Evolutionary conservation across 2,329 filamentous ascomycete species (phyloP), one percentile per base, ranked within the genome.

Genomic region (Aspergillus eucalypticola): DNA sequence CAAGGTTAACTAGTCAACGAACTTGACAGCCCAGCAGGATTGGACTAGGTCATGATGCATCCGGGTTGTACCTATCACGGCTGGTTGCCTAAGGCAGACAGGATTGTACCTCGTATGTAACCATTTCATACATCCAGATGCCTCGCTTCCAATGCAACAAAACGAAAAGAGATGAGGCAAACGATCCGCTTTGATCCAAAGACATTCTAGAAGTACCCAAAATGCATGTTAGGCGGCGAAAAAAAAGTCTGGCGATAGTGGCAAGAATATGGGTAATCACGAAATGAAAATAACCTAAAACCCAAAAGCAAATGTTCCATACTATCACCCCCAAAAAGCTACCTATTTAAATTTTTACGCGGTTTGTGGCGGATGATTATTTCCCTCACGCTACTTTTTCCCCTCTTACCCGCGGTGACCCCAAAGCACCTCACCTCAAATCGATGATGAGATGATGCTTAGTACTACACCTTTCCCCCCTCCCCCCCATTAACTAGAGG

Each of bases 21-120:
- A 35, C 17, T 32, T 32, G 53, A 55, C 53, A 55, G 41, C 27
- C 25, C 53, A 46, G 39, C 41, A 55, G 35, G 53, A 46, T 55
- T 55, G 10, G 32, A 35, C 11, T 38, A 35, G 53, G 53, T 55
- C 39, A 21, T 55, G 53, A 55, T 44, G 41, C 53, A 27, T 55
- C 53, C 27, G 41, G 35, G 44, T n/a, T 46, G 53, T 46, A 25
- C 27, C 25, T 35, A 44, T 39, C 39, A 38, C 32, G 32, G 53
- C 25, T n/a, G 39, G 23, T 15, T 50, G 46, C 46, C 46, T 50
- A 29, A 50, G 46, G 46, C 46, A 50, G 13, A 35, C 1, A 35
- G 25, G 25, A 17, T n/a, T 27, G 15, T 50, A 49, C 19, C 3
- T 15, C 21, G 21, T 35, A 35, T 35, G 32, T 29, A 25, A 49